Conservation (phyloP, 2,329 filamentous ascomycete species). For the Fusarium sororula region DNA sequence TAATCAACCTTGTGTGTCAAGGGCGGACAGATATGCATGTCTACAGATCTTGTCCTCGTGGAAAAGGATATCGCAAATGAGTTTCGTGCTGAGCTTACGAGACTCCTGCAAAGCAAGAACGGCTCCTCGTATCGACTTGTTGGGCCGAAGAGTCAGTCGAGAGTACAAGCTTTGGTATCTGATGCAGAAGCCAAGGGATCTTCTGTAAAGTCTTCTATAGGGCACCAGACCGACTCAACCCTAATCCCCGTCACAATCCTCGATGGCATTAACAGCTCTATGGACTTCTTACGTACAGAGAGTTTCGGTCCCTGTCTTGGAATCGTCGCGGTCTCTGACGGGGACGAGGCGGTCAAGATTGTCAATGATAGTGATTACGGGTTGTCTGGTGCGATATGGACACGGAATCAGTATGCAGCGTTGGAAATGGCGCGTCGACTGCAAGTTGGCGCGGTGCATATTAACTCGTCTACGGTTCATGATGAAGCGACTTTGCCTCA, state of each 20-base stretch:
- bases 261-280: neutral
- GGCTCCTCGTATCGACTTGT: neutral
- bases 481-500: neutral
- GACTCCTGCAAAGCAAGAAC: neutral
- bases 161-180: neutral
- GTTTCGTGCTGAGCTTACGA: neutral
- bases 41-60: neutral
- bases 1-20: rapidly evolving
- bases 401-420: neutral
- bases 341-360: neutral
- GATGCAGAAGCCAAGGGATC: neutral
- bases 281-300: neutral
- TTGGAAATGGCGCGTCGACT: neutral
- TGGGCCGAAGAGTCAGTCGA: neutral
- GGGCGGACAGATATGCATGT: neutral
- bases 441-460: neutral
- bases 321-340: neutral
- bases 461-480: neutral
- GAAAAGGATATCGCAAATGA: neutral
- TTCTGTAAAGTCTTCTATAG: rapidly evolving
- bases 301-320: neutral
- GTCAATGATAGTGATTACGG: neutral
- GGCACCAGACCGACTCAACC: rapidly evolving
- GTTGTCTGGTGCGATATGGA: neutral
- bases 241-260: neutral